Base-by-base conservation (phyloP, 1,284 basidiomycete species). In the Earliella scabrosa region DNA sequence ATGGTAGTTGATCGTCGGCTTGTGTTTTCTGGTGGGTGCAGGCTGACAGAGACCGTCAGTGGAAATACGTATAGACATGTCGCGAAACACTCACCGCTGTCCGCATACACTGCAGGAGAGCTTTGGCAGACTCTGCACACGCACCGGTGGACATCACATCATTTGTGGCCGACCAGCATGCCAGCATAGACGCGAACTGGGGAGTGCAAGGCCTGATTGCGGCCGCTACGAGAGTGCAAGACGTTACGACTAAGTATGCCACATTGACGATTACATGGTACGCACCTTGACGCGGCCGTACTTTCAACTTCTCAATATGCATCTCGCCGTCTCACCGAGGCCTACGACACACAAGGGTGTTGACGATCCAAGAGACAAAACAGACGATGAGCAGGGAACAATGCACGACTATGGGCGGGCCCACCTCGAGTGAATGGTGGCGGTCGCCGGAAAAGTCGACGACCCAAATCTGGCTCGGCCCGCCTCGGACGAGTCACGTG, bases 101-200 rank as follows among this genome's bases (percentile, higher is more conserved):
- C 62, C 86, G 79, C 95, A 98, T 97, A 78, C 95, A 98, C 31
- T 86, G 80, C 67, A 90, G 91, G 56, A 97, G 74, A 21, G 77
- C 74, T 62, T 87, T 77, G 0, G 94, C 88, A 16, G 82, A 76
- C 14, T 83, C 79, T 55, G 83, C 81, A 72, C 95, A 98, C 24
- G 75, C 64, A 2, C 78, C 77, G 10, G 78, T 76, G 21, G 85
- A 87, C 64, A 82, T 80, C 29, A 91, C 61, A 71, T 97, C 94
- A 29, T 80, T 78, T 3, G 85, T 82, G 16, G 90, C 87, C n/a
- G 95, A 93, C 92, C 93, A 97, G 75, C 95, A 98, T 44, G 88
- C 86, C 35, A 98, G 83, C 87, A 98, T 92, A 49, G 86, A 76
- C 11, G 88, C 81, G 55, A 97, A 81, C 72, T 95, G 89, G 24